Percentiles rank a stretch among this genome's conserved stretches.
These are phyloP conservation scores for Elongisporangium undulatum DNA, from an alignment of 352 stramenopile species.

Conservation along the genomic window DNA sequence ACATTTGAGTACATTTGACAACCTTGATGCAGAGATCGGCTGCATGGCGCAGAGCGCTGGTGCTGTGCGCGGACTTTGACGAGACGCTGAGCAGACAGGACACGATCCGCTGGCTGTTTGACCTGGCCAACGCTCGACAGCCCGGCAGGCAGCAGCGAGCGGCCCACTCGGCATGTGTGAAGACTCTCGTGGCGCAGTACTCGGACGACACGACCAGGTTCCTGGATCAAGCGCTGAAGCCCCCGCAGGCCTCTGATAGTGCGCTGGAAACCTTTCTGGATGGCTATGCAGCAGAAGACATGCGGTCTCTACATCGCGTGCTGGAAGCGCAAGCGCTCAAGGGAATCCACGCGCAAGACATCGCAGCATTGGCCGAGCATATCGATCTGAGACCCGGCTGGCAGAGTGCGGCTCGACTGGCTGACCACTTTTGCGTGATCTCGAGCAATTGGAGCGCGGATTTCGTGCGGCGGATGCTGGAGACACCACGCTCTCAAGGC, in stretches of 20 bases:
- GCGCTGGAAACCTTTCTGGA: constrained; percentile 38
- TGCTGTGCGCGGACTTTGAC: constrained; percentile 73
- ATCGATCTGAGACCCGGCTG: constrained; percentile 29
- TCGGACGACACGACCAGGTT: constrained; percentile 17
- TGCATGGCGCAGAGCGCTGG: constrained; percentile 9
- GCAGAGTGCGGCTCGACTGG: constrained; percentile 19
- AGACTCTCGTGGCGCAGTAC: constrained; percentile 35
- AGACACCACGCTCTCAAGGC: not conserved
- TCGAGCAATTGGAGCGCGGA: constrained; percentile 62
- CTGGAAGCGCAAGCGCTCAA: constrained; percentile 18
- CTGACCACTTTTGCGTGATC: constrained; percentile 28
- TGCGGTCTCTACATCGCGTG: constrained; percentile 47
- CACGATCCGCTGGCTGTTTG: constrained; percentile 55
- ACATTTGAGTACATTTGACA: no score
- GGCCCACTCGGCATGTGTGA: constrained; percentile 8
- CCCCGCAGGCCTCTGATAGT: constrained; percentile 7
- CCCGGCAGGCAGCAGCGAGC: not conserved
- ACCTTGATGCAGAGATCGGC: not conserved
- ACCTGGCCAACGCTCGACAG: constrained; percentile 12
- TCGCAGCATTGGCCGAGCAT: constrained; percentile 3
- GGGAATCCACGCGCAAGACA: constrained; percentile 21
- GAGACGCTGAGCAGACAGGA: constrained; percentile 59
- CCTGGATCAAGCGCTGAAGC: constrained; percentile 5
- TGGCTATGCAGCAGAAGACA: constrained; percentile 34
- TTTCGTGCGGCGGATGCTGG: constrained; percentile 35